Percentiles rank a stretch among this genome's conserved stretches.
These are phyloP conservation scores for Solanum hybrid DNA, from an alignment of 305 asterid genomes.

Conservation along the genomic window DNA sequence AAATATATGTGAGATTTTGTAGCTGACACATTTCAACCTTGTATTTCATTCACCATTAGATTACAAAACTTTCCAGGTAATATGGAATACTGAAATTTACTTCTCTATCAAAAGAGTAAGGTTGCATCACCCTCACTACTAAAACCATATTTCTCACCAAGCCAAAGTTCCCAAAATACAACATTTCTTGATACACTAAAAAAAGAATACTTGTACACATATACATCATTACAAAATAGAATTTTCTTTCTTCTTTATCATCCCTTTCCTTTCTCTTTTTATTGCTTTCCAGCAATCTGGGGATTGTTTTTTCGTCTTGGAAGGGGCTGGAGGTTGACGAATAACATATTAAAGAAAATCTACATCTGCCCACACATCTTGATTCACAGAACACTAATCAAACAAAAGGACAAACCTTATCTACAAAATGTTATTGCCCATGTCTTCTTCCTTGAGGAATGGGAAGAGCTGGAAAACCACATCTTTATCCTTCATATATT, in stretches of 20 bases:
- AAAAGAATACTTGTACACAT: neutral
- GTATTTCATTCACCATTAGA: neutral
- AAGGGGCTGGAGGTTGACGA: neutral
- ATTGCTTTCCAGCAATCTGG: neutral
- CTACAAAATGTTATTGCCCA: slow-evolving; percentile 23
- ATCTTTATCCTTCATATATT: slow-evolving; percentile 22
- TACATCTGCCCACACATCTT: neutral
- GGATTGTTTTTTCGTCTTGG: neutral
- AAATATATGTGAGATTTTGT: neutral
- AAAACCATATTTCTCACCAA: neutral
- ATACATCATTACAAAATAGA: neutral
- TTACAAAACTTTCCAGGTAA: neutral
- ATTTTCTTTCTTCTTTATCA: neutral
- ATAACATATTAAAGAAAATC: neutral
- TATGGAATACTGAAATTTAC: neutral
- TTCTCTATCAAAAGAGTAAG: neutral
- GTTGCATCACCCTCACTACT: neutral
- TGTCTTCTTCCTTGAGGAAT: slow-evolving; percentile 1
- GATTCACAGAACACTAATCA: neutral
- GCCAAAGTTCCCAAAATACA: neutral
- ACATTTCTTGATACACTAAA: neutral
- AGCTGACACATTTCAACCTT: neutral
- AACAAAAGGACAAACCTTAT: slow-evolving; percentile 13
- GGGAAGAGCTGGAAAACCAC: slow-evolving; percentile 4
- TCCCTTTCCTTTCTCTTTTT: neutral